Base-by-base conservation (phyloP, 768 basidiomycete genomes). In the Lactarius psammicola region DNA sequence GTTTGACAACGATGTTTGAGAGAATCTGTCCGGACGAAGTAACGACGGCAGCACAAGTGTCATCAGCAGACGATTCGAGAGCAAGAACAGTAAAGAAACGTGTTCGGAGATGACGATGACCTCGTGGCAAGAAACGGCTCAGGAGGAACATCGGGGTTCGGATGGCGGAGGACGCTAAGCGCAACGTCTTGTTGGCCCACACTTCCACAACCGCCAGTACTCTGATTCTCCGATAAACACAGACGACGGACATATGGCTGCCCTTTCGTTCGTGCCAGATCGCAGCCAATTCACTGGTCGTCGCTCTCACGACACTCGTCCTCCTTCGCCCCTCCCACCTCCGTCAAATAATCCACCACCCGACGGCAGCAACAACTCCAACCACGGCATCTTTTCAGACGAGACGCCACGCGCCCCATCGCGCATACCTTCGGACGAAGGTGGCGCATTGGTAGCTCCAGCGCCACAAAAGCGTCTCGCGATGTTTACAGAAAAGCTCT, bases 51-150 rank as follows among this genome's bases (percentile, higher is more conserved):
- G 88, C 93, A 71, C 94, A 96, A 1, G 94, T 92, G 73, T 98
- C 97, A 75, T 99, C 96, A 17, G 94, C 94, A 15, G 93, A 95
- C 1, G 89, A 88, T 76, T 97, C 95, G 42, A 96, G 72, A 9
- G 85, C 89, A 9, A 92, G 82, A 17, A 92, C 86, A 1, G 85
- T 89, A 72, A 91, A 86, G 2, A 18, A 54, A 28, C 69, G 66
- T 54, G 8, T 49, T 54, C 49, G 38, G 46, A 28, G 63, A 49
- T 30, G 46, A 18, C 6, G n/a, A 38, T 11, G 56, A 17, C 17
- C 28, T 31, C 53, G 54, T 33, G 30, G 18, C 54, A 15, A n/a
- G 2, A 30, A 31, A 31, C 53, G 53, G 30, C 30, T 8, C 2
- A 8, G 17, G 1, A 10, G 20, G n/a, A 49, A 2, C 46, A 49